These are phyloP conservation scores for Brasilioporus rufonigricans DNA, from an alignment of 768 basidiomycete species.

Conservation along the genomic window DNA sequence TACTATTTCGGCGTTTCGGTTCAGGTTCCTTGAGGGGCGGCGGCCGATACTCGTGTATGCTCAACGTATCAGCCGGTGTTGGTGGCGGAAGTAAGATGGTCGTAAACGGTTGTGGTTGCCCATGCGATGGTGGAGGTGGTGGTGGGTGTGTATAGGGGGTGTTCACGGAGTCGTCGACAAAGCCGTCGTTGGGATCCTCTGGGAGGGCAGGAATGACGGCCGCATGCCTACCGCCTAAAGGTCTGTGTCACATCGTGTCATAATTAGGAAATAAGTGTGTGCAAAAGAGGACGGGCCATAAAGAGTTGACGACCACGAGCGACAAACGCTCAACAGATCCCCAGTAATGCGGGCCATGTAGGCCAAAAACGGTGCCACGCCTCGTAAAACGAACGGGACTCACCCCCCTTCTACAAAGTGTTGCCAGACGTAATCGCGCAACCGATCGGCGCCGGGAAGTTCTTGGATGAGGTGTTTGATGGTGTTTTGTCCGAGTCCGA, in stretches of 20 bases:
- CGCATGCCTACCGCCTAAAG: conserved; percentile 77
- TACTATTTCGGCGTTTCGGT: conserved; percentile 18
- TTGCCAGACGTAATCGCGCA: conserved; percentile 86
- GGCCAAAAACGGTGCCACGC: conserved; percentile 2
- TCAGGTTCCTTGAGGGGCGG: conserved; percentile 21
- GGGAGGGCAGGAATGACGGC: conserved; percentile 79
- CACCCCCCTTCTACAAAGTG: conserved; percentile 83
- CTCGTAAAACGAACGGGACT: conserved; percentile 35
- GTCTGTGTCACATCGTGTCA: conserved; percentile 45
- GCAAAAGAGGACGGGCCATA: conserved; percentile 20
- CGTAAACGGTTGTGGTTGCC: conserved; percentile 25
- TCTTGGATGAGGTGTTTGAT: conserved; percentile 92
- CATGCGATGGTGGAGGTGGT: conserved; percentile 14
- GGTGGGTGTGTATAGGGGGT: conserved; percentile 4
- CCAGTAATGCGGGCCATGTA: conserved; percentile 11
- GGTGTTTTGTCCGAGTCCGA: conserved; percentile 81
- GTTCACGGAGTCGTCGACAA: conserved; percentile 21
- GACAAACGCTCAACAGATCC: conserved; percentile 2
- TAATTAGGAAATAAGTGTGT: conserved; percentile 29
- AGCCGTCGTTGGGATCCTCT: conserved; percentile 46
- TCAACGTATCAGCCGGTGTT: conserved; percentile 25
- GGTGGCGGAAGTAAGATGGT: conserved; percentile 34
- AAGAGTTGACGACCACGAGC: conserved; percentile 14
- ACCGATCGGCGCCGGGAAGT: conserved; percentile 64
- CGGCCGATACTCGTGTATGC: conserved; percentile 33